Conservation (phyloP, 2,329 filamentous ascomycete species). For the Calonectria naviculata region DNA sequence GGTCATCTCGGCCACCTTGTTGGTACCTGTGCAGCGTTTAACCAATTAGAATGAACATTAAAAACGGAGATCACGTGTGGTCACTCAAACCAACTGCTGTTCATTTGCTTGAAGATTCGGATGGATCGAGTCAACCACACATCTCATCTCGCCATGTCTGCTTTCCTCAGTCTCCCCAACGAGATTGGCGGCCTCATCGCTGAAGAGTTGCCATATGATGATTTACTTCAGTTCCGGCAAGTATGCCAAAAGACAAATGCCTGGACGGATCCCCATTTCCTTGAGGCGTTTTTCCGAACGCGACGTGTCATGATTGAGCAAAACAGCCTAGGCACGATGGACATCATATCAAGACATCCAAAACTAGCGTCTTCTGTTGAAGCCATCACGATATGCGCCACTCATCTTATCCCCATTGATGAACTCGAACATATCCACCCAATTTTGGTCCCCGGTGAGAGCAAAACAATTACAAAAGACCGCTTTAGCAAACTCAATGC, state of each 20-base stretch:
- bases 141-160: not conserved
- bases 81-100: no score
- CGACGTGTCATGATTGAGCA: constrained; percentile 10
- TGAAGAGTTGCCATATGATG: not conserved
- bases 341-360: not conserved
- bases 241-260: not conserved
- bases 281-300: not conserved
- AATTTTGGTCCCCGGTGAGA: not conserved
- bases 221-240: not conserved
- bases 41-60: no score
- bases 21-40: no score
- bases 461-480: not conserved
- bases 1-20: no score
- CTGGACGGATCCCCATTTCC: not conserved
- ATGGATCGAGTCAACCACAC: not conserved
- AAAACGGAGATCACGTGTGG: no score
- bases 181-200: not conserved
- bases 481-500: not conserved
- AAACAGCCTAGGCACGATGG: not conserved
- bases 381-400: not conserved
- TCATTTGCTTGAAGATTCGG: no score
- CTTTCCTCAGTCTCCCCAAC: not conserved
- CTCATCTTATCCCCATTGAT: not conserved
- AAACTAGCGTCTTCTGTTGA: not conserved
- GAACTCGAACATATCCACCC: not conserved